Base-by-base conservation (phyloP, 495 filamentous ascomycete genomes). In the Polyplosphaeria fusca region DNA sequence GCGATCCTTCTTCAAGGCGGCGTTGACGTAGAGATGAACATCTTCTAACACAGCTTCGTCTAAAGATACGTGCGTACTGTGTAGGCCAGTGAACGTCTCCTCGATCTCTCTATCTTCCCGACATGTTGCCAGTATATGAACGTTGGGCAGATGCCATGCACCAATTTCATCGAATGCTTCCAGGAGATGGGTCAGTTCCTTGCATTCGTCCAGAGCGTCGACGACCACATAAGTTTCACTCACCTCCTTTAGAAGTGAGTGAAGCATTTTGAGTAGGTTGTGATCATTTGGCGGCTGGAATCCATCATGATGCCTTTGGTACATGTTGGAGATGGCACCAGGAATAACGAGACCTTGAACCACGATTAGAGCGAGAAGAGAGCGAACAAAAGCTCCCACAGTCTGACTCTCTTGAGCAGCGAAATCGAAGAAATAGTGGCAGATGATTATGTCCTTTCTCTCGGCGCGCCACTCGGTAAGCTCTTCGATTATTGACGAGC, bases 341-440 rank as follows among this genome's bases (percentile, higher is more conserved):
- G 22, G 23, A 20, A 43, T 45, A 5, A 25, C 16, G 5, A 16
- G 23, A 5, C 22, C 14, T 12, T 50, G 30, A 5, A 58, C 26
- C 5, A 48, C 20, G 12, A 56, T 23, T 25, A 43, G 54, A 2
- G 45, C 14, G 11, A 58, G 45, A 4, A 58, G 16, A 3, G 46
- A 23, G 22, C 45, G 45, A 26, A 58, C 26, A 20, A 57, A 49
- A 1, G 4, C 20, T 4, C 22, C 32, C 16, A 48, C 11, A 13
- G 20, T 30, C 2, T n/a, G 20, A 48, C 27, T 48, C 12, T 49
- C 44, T 39, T 20, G 43, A 24, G 28, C n/a, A 30, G 53, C 2
- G 35, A 58, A 58, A 25, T 50, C 46, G 46, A 58, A 47, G 32
- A 55, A 47, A 39, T 38, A 46, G 41, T 47, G 47, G 14, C 35